phyloP scores from a whole-genome alignment of 1,139 yeast species.

The Sugiyamaella xylanicola region DNA sequence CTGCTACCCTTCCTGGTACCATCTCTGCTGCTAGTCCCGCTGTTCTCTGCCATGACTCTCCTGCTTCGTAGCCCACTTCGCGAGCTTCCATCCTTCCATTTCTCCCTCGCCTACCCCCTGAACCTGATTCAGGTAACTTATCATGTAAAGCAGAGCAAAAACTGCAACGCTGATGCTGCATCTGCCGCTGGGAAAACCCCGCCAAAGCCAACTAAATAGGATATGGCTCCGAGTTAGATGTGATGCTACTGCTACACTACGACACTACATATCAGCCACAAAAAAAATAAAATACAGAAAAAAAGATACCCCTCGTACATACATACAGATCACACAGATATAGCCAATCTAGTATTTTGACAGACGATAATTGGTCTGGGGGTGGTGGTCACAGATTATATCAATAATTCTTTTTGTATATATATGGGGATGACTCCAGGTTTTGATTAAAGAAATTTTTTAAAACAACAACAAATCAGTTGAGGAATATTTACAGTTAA shows the following conservation, averaged over 20 bases:
- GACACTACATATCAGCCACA: slow-evolving; percentile 12
- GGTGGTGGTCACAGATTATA: background rate
- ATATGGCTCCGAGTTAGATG: slow-evolving; percentile 11
- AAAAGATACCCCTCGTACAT: background rate
- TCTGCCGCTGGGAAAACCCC: background rate
- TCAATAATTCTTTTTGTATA: slow-evolving; percentile 8
- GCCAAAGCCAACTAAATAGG: slow-evolving; percentile 3
- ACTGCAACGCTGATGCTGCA: background rate
- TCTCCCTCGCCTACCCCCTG: background rate
- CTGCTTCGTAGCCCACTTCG: background rate
- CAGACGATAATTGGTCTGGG: slow-evolving; percentile 9
- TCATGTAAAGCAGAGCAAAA: background rate
- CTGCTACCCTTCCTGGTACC: too few relatives aligned
- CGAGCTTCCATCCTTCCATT: background rate
- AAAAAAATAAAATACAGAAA: slow-evolving; percentile 4
- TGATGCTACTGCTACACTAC: slow-evolving; percentile 18
- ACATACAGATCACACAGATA: background rate
- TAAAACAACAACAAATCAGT: background rate
- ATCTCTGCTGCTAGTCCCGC: too few relatives aligned
- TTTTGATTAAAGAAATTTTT: background rate
- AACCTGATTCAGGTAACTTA: too few relatives aligned
- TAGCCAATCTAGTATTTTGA: background rate
- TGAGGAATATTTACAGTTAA: background rate
- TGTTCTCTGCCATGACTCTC: background rate
- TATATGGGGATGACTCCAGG: slow-evolving; percentile 15